Evolutionary conservation across 2,329 filamentous ascomycete genomes (phyloP).

Genomic region (Xylariales sp.): DNA sequence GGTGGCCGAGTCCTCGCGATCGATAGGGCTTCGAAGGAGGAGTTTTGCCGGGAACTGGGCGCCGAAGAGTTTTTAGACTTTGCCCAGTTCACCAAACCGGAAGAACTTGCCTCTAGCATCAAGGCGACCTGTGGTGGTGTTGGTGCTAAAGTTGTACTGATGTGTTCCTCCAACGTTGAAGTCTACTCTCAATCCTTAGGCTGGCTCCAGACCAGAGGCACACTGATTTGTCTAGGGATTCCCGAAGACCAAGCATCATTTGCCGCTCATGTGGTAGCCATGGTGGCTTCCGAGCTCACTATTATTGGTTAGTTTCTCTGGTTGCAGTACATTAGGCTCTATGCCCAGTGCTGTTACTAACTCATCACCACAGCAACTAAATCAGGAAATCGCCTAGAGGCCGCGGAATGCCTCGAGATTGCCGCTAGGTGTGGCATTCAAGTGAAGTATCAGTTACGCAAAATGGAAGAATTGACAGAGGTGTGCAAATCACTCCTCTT

Average conservation of each 20-base stretch:
- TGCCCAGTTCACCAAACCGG: constrained; percentile 38
- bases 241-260: constrained; percentile 39
- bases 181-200: constrained; percentile 44
- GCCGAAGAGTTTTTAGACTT: constrained; percentile 64
- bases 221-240: constrained; percentile 46
- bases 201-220: constrained; percentile 44
- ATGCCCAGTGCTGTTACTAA: constrained; percentile 40
- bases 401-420: constrained; percentile 42
- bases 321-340: background rate
- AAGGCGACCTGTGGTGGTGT: constrained; percentile 51
- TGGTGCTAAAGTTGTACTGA: constrained; percentile 57
- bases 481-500: constrained; percentile 22
- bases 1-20: constrained; percentile 62
- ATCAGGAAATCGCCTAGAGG: constrained; percentile 42
- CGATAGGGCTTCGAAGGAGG: constrained; percentile 58
- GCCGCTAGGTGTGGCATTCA: constrained; percentile 42
- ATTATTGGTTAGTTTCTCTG: constrained; percentile 21
- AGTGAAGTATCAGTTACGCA: constrained; percentile 2
- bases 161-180: constrained; percentile 45
- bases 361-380: background rate
- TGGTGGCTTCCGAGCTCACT: constrained; percentile 37
- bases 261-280: constrained; percentile 32
- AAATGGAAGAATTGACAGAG: constrained; percentile 1
- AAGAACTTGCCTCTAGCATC: constrained; percentile 49
- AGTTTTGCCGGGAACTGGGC: constrained; percentile 53